phyloP scores from a whole-genome alignment of 208 protist genomes.

The Crithidia acanthocephali region DNA sequence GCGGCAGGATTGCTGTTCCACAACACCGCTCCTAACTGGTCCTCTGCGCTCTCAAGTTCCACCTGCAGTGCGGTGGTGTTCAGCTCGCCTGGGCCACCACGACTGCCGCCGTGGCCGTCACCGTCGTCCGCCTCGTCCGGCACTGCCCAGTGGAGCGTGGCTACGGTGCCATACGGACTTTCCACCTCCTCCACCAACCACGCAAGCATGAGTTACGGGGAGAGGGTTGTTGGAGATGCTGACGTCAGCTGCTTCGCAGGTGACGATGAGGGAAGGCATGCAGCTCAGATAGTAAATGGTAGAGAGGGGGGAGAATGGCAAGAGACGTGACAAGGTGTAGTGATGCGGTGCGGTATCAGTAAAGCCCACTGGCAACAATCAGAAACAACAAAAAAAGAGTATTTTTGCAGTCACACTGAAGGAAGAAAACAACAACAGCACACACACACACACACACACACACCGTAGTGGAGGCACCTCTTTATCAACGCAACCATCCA shows the following conservation, averaged over 20 bases:
- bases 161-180: conserved; percentile 74
- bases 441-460: too few species aligned
- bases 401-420: too few species aligned
- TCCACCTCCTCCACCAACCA: conserved; percentile 75
- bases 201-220: conserved; percentile 56
- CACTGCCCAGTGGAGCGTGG: conserved; percentile 87
- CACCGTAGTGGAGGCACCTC: too few species aligned
- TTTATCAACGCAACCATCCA: too few species aligned
- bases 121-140: conserved; percentile 30
- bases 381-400: too few species aligned
- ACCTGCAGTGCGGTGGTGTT: conserved; percentile 37
- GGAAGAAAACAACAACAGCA: too few species aligned
- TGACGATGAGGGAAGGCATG: too few species aligned
- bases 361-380: too few species aligned
- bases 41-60: conserved; percentile 75
- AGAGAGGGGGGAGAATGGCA: conserved; percentile 2
- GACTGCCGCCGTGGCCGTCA: not conserved
- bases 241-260: too few species aligned
- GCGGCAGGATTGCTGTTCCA: conserved; percentile 91
- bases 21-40: conserved; percentile 87
- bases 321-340: conserved; percentile 1
- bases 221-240: too few species aligned
- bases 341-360: too few species aligned
- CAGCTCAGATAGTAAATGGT: conserved; percentile 2
- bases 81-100: conserved; percentile 9